A percentile compares a stretch with the other conserved stretches of the same genome.
These are phyloP conservation scores for Pulicaria dysenterica DNA, from an alignment of 129 eudicot genomes.

Conservation along the genomic window DNA sequence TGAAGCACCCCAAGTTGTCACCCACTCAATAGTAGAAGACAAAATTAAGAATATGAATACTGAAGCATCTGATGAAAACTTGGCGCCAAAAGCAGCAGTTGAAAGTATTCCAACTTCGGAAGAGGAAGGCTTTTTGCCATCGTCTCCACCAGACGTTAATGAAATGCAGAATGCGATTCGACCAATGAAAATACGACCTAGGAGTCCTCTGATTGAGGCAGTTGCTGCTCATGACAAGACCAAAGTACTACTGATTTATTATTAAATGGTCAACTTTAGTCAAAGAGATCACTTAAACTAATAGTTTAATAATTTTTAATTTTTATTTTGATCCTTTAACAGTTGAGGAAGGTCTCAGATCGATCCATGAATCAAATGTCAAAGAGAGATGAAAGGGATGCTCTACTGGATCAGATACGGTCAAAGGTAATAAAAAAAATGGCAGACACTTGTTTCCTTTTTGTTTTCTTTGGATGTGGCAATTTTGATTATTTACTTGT, in stretches of 20 bases:
- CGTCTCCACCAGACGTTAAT: conserved; percentile 40
- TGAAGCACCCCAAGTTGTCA: conserved; percentile 17
- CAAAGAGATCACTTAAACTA: conserved; percentile 1
- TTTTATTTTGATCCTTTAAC: conserved; percentile 13
- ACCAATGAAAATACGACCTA: conserved; percentile 60
- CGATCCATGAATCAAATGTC: conserved; percentile 49
- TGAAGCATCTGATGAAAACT: conserved; percentile 26
- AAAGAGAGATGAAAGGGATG: conserved; percentile 72
- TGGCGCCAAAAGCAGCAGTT: conserved; percentile 29
- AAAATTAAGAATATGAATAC: conserved; percentile 13
- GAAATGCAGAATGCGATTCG: conserved; percentile 38
- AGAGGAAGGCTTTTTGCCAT: conserved; percentile 33
- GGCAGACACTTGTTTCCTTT: neutral
- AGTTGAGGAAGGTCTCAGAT: conserved; percentile 87
- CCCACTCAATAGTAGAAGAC: conserved; percentile 19
- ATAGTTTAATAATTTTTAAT: neutral
- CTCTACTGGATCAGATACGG: conserved; percentile 76
- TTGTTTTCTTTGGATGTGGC: no score
- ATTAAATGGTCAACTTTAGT: conserved; percentile 11
- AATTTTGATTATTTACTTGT: no score
- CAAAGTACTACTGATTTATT: conserved; percentile 51
- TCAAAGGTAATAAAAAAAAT: conserved; percentile 52
- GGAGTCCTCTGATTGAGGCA: conserved; percentile 80
- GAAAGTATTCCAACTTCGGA: conserved; percentile 37
- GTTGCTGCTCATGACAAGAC: conserved; percentile 80